Evolutionary conservation across 768 basidiomycete species (phyloP).

Genomic region (Mrakia blollopis): DNA sequence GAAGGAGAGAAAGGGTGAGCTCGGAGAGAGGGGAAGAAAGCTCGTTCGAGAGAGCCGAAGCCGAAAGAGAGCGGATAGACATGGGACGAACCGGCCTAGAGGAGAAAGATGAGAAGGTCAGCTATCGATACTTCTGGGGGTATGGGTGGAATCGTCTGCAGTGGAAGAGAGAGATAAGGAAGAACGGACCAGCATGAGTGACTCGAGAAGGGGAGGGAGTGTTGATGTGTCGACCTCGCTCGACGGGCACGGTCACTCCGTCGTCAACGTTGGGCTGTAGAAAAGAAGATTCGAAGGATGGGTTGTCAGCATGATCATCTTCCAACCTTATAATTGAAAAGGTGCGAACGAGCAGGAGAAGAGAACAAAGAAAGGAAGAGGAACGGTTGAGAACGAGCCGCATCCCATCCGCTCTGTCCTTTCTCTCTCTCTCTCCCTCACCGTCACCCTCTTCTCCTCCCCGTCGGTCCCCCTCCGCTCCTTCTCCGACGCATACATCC

Average conservation of each 20-base stretch:
- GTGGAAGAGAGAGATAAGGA: neutral
- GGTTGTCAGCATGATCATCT: neutral
- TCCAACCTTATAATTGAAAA: no score
- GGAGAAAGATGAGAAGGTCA: neutral
- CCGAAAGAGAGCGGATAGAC: no score
- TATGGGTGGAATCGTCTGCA: no score
- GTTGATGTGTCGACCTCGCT: neutral
- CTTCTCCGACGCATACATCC: no score
- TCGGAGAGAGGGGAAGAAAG: neutral
- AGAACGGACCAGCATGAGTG: neutral
- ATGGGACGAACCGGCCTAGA: neutral
- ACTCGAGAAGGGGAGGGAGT: neutral
- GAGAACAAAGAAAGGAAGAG: no score
- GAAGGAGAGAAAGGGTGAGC: neutral
- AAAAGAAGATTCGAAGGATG: neutral
- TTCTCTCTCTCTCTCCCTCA: no score
- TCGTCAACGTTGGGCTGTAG: neutral
- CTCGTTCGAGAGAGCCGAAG: neutral
- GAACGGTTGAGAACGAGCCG: no score
- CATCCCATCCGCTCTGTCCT: no score
- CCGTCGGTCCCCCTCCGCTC: no score
- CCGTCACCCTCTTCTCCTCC: no score
- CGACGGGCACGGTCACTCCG: constrained; percentile 8
- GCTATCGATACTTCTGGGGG: neutral
- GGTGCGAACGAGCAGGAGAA: neutral